Percentiles rank a stretch among this genome's conserved stretches.
Conservation (phyloP, 2,329 filamentous ascomycete genomes). For the Pseudofabraea citricarpa region DNA sequence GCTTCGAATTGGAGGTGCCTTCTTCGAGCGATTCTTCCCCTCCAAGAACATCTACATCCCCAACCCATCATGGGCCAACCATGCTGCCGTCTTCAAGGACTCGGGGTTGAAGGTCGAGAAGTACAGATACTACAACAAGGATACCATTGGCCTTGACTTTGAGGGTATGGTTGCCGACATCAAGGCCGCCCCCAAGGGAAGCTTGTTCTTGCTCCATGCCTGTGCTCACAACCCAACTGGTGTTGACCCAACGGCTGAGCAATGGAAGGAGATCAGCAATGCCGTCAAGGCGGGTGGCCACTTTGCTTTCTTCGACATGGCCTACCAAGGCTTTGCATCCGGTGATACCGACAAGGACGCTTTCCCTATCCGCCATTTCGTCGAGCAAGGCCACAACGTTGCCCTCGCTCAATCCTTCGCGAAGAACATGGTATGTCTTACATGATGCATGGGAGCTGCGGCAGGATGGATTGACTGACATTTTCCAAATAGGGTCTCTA, state of each 20-base stretch:
- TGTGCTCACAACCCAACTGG: slow-evolving; percentile 98
- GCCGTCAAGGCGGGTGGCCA: slow-evolving; percentile 82
- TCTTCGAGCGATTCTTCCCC: slow-evolving; percentile 88
- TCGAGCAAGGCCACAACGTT: slow-evolving; percentile 85
- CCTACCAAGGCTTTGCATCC: slow-evolving; percentile 96
- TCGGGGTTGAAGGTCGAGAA: slow-evolving; percentile 85
- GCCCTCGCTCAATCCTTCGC: slow-evolving; percentile 91
- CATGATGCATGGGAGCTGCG: background rate
- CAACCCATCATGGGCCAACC: slow-evolving; percentile 95
- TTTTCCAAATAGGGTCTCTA: slow-evolving; percentile 81
- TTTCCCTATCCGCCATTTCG: slow-evolving; percentile 88
- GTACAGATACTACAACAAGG: slow-evolving; percentile 99
- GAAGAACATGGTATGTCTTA: slow-evolving; percentile 84
- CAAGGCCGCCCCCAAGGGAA: slow-evolving; percentile 80
- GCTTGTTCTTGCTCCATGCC: slow-evolving; percentile 90
- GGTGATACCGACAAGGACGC: slow-evolving; percentile 90
- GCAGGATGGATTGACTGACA: slow-evolving; percentile 3
- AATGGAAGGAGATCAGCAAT: slow-evolving; percentile 88
- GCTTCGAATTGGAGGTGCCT: slow-evolving; percentile 88
- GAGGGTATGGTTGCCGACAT: slow-evolving; percentile 88
- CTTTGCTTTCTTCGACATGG: slow-evolving; percentile 99
- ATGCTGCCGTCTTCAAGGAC: slow-evolving; percentile 93
- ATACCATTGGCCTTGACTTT: slow-evolving; percentile 97
- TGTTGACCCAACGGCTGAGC: slow-evolving; percentile 84
- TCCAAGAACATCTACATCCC: slow-evolving; percentile 97